These are phyloP conservation scores for Solanum corneliomulleri DNA, from an alignment of 257 asterid species.

Conservation along the genomic window DNA sequence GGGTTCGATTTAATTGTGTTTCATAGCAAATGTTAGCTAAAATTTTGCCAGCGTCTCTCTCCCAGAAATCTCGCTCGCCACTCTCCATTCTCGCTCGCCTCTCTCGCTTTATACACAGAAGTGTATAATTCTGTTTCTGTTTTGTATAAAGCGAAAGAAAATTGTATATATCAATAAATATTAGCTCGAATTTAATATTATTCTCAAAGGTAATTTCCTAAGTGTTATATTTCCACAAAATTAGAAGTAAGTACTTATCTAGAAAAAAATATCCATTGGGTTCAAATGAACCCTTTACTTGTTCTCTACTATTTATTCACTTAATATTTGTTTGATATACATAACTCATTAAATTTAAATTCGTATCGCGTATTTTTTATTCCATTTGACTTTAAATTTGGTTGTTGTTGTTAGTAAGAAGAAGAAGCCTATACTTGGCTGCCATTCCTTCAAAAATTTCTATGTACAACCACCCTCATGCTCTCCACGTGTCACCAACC, in stretches of 20 bases:
- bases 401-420: neutral
- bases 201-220: neutral
- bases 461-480: neutral
- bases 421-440: neutral
- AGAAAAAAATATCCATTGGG: neutral
- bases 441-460: neutral
- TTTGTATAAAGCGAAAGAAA: too few species aligned
- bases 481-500: slow-evolving; percentile 6
- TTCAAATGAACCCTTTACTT: neutral
- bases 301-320: neutral
- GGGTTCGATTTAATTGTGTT: too few species aligned
- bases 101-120: too few species aligned
- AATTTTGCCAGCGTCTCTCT: too few species aligned
- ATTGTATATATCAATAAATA: too few species aligned
- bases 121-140: too few species aligned
- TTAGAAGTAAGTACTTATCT: neutral
- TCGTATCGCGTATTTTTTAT: too few species aligned
- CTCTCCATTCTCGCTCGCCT: too few species aligned
- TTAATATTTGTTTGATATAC: neutral
- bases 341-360: neutral
- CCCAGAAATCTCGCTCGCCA: too few species aligned
- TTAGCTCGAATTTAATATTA: too few species aligned
- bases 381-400: neutral
- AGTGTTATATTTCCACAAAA: neutral
- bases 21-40: too few species aligned